Conservation (phyloP, 257 asterid species). For the Gentiana straminea region DNA sequence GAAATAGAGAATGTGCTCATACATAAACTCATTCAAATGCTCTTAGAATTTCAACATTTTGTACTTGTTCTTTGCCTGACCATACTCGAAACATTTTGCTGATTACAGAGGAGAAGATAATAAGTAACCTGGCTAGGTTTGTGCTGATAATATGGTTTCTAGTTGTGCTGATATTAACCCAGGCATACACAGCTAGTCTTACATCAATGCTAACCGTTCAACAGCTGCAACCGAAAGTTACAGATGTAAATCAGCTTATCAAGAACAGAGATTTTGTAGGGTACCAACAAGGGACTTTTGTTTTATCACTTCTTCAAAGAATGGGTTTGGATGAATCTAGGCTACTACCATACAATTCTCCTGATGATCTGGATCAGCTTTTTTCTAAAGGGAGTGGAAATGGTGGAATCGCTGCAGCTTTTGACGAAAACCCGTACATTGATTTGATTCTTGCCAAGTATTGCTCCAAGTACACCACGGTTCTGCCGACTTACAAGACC, state of each 20-base stretch:
- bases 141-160: slow-evolving; percentile 47
- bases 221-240: slow-evolving; percentile 36
- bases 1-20: no score
- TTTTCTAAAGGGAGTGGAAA: slow-evolving; percentile 32
- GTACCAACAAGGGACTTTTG: slow-evolving; percentile 30
- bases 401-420: slow-evolving; percentile 44
- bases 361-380: slow-evolving; percentile 31
- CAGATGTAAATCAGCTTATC: slow-evolving; percentile 20
- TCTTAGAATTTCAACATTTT: not conserved
- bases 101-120: slow-evolving; percentile 42
- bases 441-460: slow-evolving; percentile 30
- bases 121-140: slow-evolving; percentile 38
- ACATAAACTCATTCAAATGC: not conserved
- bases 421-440: slow-evolving; percentile 45
- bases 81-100: not conserved
- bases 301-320: slow-evolving; percentile 13
- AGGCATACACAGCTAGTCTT: slow-evolving; percentile 50
- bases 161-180: slow-evolving; percentile 42
- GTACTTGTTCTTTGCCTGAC: not conserved
- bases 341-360: slow-evolving; percentile 20
- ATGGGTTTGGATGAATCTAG: slow-evolving; percentile 24
- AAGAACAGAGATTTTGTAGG: slow-evolving; percentile 32
- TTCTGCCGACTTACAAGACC: slow-evolving; percentile 25
- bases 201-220: slow-evolving; percentile 50
- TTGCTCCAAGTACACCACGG: slow-evolving; percentile 31